Evolutionary conservation across 129 eudicot species (phyloP).

Genomic region (Pseudognaphalium luteoalbum): DNA sequence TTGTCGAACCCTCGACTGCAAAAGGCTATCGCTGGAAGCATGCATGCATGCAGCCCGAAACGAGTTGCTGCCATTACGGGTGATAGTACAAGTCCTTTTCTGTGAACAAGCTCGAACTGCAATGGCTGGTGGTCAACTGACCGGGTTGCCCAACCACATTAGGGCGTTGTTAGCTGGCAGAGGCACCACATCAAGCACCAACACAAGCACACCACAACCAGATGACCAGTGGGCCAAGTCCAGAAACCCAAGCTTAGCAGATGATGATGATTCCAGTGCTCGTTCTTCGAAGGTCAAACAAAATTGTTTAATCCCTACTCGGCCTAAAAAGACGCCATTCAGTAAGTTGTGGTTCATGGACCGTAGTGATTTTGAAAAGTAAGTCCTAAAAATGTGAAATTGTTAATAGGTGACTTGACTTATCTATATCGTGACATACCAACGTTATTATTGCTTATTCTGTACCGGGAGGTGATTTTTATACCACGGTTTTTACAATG

Average conservation of each 20-base stretch:
- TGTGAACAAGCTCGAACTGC: slow-evolving; percentile 84
- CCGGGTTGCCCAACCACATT: slow-evolving; percentile 56
- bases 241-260: slow-evolving; percentile 46
- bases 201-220: slow-evolving; percentile 34
- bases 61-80: slow-evolving; percentile 79
- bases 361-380: slow-evolving; percentile 30
- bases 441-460: neutral
- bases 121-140: slow-evolving; percentile 49
- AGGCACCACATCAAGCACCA: slow-evolving; percentile 38
- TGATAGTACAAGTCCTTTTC: slow-evolving; percentile 86
- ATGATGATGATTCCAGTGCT: slow-evolving; percentile 37
- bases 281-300: slow-evolving; percentile 42
- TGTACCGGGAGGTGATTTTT: neutral
- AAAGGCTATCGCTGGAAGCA: slow-evolving; percentile 68
- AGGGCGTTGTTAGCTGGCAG: slow-evolving; percentile 59
- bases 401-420: neutral
- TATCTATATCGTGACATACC: neutral
- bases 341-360: slow-evolving; percentile 67
- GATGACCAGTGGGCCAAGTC: slow-evolving; percentile 63
- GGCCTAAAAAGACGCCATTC: slow-evolving; percentile 50
- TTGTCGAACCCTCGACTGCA: slow-evolving; percentile 79
- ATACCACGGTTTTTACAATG: neutral
- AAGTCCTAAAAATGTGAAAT: neutral
- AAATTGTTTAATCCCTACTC: slow-evolving; percentile 38
- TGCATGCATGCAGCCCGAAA: slow-evolving; percentile 93